Conservation (phyloP, 164 flowering plant genomes). For the Aristolochia californica region DNA sequence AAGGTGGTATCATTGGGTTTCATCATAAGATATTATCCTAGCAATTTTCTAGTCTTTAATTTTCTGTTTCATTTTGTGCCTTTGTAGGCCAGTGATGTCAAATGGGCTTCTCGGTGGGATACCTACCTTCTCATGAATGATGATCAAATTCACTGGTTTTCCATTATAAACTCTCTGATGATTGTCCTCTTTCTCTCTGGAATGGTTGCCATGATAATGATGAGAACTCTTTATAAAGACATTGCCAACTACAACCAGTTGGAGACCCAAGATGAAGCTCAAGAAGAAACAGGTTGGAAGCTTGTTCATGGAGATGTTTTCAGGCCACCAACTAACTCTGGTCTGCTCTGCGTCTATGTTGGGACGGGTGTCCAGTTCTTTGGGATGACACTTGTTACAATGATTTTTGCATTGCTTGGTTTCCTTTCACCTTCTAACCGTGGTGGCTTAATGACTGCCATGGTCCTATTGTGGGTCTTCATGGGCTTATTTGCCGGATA, state of each 20-base stretch:
- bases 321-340: constrained; percentile 27
- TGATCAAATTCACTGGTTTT: constrained; percentile 39
- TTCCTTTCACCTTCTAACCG: constrained; percentile 39
- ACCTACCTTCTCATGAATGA: constrained; percentile 37
- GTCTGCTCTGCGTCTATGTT: constrained; percentile 34
- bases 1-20: constrained; percentile 21
- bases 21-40: not conserved
- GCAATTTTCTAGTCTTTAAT: not conserved
- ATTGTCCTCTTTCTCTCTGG: constrained; percentile 44
- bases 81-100: constrained; percentile 35
- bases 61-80: not conserved
- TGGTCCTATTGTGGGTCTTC: constrained; percentile 41
- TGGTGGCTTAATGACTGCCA: constrained; percentile 37
- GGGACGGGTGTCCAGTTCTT: constrained; percentile 43
- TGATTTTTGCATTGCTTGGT: constrained; percentile 40
- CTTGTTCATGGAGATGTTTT: constrained; percentile 37
- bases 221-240: constrained; percentile 41
- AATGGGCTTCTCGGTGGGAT: constrained; percentile 53
- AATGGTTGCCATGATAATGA: constrained; percentile 50
- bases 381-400: constrained; percentile 42
- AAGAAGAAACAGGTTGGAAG: constrained; percentile 36
- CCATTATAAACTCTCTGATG: constrained; percentile 41
- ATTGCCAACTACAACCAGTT: constrained; percentile 38
- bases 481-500: constrained; percentile 39
- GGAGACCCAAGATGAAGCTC: constrained; percentile 44